These are phyloP conservation scores for Kazachstania kunashirensis DNA, from an alignment of 805 yeast species.

Conservation along the genomic window DNA sequence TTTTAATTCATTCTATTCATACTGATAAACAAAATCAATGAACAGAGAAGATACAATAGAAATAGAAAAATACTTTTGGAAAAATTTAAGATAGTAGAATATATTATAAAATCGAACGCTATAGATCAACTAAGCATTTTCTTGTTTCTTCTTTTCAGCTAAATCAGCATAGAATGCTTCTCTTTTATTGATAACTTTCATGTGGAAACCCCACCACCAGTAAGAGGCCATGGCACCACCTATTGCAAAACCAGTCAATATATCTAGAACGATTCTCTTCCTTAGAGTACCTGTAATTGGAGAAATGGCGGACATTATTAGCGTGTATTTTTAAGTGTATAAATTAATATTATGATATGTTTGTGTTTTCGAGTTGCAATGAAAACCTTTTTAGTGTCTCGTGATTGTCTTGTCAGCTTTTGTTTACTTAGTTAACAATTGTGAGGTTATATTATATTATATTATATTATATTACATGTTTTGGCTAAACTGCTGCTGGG, in stretches of 20 bases:
- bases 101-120: not conserved
- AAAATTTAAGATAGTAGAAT: not conserved
- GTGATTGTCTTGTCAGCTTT: no score
- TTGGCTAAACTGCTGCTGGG: not conserved
- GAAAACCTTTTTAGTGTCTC: no score
- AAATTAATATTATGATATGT: no score
- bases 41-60: not conserved
- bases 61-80: not conserved
- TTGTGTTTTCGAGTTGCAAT: no score
- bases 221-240: conserved; percentile 57
- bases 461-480: not conserved
- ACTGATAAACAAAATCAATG: no score
- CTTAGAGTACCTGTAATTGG: conserved; percentile 79
- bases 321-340: conserved; percentile 4
- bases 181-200: conserved; percentile 59
- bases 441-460: no score
- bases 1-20: no score
- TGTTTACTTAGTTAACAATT: no score
- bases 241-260: conserved; percentile 54
- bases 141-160: conserved; percentile 57
- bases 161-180: conserved; percentile 75
- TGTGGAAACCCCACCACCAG: conserved; percentile 87
- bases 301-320: conserved; percentile 50
- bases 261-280: conserved; percentile 72
- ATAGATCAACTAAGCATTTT: conserved; percentile 9